Evolutionary conservation across 2,329 filamentous ascomycete species (phyloP), one percentile per base, ranked within the genome.

Genomic region (Aspergillus pseudonomiae): DNA sequence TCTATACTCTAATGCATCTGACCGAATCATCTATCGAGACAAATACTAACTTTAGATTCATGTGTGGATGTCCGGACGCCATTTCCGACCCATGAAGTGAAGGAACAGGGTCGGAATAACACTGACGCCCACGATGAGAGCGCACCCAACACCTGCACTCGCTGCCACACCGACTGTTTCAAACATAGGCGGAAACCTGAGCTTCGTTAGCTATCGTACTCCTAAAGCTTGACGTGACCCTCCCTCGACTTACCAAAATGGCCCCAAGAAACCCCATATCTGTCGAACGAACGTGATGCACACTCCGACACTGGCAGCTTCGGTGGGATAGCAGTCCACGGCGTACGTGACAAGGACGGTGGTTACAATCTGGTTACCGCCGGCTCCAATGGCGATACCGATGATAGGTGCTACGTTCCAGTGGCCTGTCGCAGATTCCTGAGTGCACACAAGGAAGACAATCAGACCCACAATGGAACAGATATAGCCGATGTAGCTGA

Each of bases 321-420:
- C 82, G 43, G 84, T 78, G 0, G 79, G 81, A 68, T 86, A 84
- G 68, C 84, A 86, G 69, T 89, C 87, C 4, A 89, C 82, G 0
- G 86, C 83, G 70, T 77, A 89, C 0, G 87, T 89, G 60, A 88
- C 83, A 63, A 88, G 73, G 1, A 89, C 83, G 0, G 87, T 89
- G 2, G 87, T 89, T 28, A 89, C 81, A 34, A 89, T 82, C 73
- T 89, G 87, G 66, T 88, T 89, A 1, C 87, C 87, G 4, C 79
- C 83, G 0, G 82, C 82, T 0, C 79, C 80, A 62, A 86, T 82
- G 4, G 80, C 86, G 11, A 81, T 82, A 10, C 87, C 87, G 12
- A 89, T 72, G 19, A 88, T 77, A 0, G 87, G 87, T 0, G 83
- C 84, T 21, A 88, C 80, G 26, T 85, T 85, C 84, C 85, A 89